Percentiles rank a stretch among this genome's conserved stretches.
Evolutionary conservation across 2,329 filamentous ascomycete genomes (phyloP).

Genomic region (Pezicula neosporulosa): DNA sequence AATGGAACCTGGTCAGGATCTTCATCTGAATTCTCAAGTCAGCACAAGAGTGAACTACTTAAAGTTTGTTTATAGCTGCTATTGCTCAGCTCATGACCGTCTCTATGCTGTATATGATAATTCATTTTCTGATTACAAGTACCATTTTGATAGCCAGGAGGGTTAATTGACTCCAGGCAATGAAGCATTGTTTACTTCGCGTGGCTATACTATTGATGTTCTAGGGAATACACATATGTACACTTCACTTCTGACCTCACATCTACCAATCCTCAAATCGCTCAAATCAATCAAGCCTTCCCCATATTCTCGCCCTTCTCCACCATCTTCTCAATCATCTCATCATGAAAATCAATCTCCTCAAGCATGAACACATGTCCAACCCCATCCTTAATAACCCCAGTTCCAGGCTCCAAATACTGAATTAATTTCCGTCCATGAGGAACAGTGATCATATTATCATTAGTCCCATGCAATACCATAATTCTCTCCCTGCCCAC

Average conservation of each 20-base stretch:
- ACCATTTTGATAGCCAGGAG: too few relatives aligned
- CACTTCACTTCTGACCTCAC: not conserved
- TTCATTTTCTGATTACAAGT: too few relatives aligned
- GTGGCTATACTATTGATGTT: too few relatives aligned
- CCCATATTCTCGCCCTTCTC: constrained; percentile 15
- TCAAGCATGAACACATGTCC: constrained; percentile 77
- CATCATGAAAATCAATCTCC: constrained; percentile 65
- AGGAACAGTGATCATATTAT: constrained; percentile 73
- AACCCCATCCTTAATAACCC: constrained; percentile 62
- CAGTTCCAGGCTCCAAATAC: constrained; percentile 58
- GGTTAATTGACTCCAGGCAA: too few relatives aligned
- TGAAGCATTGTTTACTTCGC: too few relatives aligned
- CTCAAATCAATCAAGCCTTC: not conserved
- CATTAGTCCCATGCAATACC: constrained; percentile 71
- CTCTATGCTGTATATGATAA: too few relatives aligned
- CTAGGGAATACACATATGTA: not conserved
- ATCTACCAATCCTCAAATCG: not conserved
- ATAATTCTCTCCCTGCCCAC: constrained; percentile 73
- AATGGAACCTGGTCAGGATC: too few relatives aligned
- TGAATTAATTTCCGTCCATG: constrained; percentile 68
- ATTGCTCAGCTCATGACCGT: too few relatives aligned
- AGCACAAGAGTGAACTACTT: too few relatives aligned
- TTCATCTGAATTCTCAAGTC: too few relatives aligned
- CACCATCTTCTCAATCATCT: constrained; percentile 44
- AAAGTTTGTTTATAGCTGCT: too few relatives aligned